Evolutionary conservation across 2,329 filamentous ascomycete genomes (phyloP).

Genomic region (Monilinia vaccinii-corymbosi): DNA sequence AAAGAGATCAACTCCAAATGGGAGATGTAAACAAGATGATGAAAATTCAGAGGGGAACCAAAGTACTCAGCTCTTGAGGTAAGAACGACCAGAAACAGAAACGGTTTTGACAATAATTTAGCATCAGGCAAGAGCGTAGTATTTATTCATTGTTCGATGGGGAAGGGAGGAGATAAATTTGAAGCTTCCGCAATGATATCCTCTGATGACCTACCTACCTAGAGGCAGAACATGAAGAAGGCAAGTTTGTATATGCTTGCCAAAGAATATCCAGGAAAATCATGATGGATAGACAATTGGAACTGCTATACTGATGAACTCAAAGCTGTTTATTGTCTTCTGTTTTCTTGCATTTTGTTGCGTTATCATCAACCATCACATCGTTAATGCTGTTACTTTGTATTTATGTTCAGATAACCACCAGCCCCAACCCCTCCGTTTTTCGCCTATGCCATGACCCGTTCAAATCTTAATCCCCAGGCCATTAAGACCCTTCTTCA

Average conservation of each 20-base stretch:
- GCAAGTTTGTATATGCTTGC: too few relatives aligned
- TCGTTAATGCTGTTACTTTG: background rate
- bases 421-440: background rate
- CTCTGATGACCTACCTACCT: background rate
- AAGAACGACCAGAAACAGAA: background rate
- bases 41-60: background rate
- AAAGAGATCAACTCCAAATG: background rate
- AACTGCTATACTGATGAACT: background rate
- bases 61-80: background rate
- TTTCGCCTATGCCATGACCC: background rate
- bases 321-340: background rate
- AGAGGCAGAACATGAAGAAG: background rate
- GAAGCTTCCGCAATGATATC: background rate
- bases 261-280: too few relatives aligned
- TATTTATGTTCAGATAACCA: background rate
- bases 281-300: background rate
- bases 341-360: background rate
- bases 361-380: background rate
- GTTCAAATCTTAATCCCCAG: constrained; percentile 20
- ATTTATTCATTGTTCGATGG: too few relatives aligned
- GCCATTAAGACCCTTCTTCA: constrained; percentile 49
- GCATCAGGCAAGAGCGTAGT: too few relatives aligned
- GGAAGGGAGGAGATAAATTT: background rate
- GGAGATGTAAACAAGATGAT: background rate
- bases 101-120: background rate